These are phyloP conservation scores for Kodamaea sagamina DNA, from an alignment of 805 yeast genomes.

Conservation along the genomic window DNA sequence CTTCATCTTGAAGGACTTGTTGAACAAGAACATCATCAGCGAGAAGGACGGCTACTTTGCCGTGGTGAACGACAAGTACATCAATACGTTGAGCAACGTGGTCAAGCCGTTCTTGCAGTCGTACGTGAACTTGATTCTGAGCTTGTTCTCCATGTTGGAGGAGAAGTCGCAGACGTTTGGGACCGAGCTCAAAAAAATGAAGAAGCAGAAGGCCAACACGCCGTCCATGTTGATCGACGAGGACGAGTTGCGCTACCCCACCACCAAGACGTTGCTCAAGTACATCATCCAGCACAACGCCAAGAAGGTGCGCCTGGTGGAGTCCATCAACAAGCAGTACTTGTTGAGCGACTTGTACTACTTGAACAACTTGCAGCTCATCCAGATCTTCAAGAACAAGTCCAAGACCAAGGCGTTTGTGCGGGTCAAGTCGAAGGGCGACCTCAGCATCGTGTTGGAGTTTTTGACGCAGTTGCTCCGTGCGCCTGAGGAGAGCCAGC, in stretches of 20 bases:
- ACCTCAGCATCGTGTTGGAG: conserved; percentile 26
- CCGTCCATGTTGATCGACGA: conserved; percentile 12
- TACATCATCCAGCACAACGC: conserved; percentile 20
- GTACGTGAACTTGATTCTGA: conserved; percentile 30
- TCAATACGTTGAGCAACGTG: conserved; percentile 29
- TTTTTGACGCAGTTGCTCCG: conserved; percentile 26
- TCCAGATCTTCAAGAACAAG: conserved; percentile 42
- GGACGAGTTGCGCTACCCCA: conserved; percentile 26
- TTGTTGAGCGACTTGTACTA: conserved; percentile 41
- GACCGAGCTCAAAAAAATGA: conserved; percentile 17
- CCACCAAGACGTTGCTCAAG: conserved; percentile 35
- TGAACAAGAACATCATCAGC: conserved; percentile 16
- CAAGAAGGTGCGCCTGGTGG: conserved; percentile 21
- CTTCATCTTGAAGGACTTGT: conserved; percentile 29
- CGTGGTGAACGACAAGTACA: conserved; percentile 24
- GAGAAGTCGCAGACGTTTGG: conserved; percentile 20
- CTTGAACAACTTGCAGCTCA: conserved; percentile 35
- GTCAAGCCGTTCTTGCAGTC: conserved; percentile 39
- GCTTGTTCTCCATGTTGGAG: conserved; percentile 16
- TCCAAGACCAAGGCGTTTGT: conserved; percentile 44
- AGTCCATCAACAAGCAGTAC: conserved; percentile 44
- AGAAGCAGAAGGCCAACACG: conserved; percentile 7
- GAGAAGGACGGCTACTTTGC: conserved; percentile 18
- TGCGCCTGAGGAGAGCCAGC: conserved; percentile 8
- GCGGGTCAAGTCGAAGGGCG: conserved; percentile 28